Conservation (phyloP, 2,329 filamentous ascomycete genomes). For the Bipolaris cookei region DNA sequence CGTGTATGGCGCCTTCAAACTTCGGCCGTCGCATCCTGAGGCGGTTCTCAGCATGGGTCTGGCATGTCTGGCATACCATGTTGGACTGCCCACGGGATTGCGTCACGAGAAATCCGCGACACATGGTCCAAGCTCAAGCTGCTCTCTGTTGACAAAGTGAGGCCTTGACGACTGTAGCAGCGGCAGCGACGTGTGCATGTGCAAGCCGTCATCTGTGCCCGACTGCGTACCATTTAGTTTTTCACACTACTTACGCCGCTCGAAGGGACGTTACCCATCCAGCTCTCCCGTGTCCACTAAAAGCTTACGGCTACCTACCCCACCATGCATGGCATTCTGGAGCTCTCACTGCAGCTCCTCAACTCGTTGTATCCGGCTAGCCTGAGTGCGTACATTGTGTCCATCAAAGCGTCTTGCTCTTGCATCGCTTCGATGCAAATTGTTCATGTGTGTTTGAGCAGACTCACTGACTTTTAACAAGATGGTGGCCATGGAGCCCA, state of each 20-base stretch:
- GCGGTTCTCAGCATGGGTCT: not conserved
- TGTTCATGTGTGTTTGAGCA: not conserved
- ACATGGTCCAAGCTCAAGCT: conserved; percentile 7
- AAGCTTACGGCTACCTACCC: conserved; percentile 15
- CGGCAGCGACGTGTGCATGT: not conserved
- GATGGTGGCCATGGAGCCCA: conserved; percentile 20
- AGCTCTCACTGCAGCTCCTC: conserved; percentile 35
- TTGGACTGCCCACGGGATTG: conserved; percentile 8
- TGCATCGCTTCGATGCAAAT: not conserved
- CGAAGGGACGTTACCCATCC: too few species aligned
- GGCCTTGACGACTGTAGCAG: not conserved
- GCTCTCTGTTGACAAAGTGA: not conserved
- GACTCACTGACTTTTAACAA: conserved; percentile 4
- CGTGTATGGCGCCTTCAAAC: not conserved
- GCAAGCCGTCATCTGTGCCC: not conserved
- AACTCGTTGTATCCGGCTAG: conserved; percentile 24
- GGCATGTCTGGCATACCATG: conserved; percentile 11
- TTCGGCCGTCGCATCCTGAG: conserved; percentile 2
- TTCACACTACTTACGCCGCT: not conserved
- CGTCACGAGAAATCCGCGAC: conserved; percentile 10
- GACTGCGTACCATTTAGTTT: too few species aligned
- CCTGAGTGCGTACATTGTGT: conserved; percentile 22
- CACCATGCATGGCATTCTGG: conserved; percentile 34
- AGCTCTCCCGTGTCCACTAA: not conserved
- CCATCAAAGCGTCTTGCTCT: not conserved